These are phyloP conservation scores for Pseudozyma sp. DNA, from an alignment of 1,284 basidiomycete genomes.

Conservation along the genomic window DNA sequence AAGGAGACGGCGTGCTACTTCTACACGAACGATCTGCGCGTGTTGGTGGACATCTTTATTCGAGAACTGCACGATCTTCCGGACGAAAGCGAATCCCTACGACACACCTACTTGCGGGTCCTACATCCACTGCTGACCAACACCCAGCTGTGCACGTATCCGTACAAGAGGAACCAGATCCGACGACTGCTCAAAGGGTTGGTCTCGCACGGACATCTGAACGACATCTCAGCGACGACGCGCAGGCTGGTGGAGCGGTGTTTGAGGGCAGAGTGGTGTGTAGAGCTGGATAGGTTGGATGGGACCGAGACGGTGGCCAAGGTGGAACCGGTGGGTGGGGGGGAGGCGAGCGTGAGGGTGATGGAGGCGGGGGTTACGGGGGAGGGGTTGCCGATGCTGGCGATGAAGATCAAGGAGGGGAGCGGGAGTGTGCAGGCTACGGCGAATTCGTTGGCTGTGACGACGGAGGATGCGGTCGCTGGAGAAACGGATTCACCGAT, in stretches of 20 bases:
- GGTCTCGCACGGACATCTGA: slow-evolving; percentile 79
- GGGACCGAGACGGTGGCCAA: slow-evolving; percentile 26
- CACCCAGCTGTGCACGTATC: slow-evolving; percentile 83
- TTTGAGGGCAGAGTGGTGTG: slow-evolving; percentile 87
- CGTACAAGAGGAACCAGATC: slow-evolving; percentile 93
- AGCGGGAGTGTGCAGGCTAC: slow-evolving; percentile 23
- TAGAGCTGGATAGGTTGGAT: slow-evolving; percentile 56
- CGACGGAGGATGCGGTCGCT: slow-evolving; percentile 22
- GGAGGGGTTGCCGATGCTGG: slow-evolving; percentile 46
- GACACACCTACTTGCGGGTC: slow-evolving; percentile 96
- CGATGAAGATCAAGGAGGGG: slow-evolving; percentile 26
- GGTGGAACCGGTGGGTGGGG: slow-evolving; percentile 53
- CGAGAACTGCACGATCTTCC: slow-evolving; percentile 90
- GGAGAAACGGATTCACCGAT: slow-evolving; percentile 9
- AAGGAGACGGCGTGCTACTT: slow-evolving; percentile 94
- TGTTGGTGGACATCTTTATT: slow-evolving; percentile 95
- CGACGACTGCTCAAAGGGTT: slow-evolving; percentile 84
- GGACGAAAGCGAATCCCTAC: slow-evolving; percentile 93
- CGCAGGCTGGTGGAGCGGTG: slow-evolving; percentile 91
- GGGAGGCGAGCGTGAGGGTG: slow-evolving; percentile 31
- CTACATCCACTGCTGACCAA: slow-evolving; percentile 93
- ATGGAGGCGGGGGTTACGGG: slow-evolving; percentile 40
- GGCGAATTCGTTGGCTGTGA: slow-evolving; percentile 25
- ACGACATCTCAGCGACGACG: slow-evolving; percentile 79
- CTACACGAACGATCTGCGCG: slow-evolving; percentile 96